Percentiles rank a stretch among this genome's conserved stretches.
Conservation (phyloP, 371 early-diverging fungal species). For the Mortierella sp. region DNA sequence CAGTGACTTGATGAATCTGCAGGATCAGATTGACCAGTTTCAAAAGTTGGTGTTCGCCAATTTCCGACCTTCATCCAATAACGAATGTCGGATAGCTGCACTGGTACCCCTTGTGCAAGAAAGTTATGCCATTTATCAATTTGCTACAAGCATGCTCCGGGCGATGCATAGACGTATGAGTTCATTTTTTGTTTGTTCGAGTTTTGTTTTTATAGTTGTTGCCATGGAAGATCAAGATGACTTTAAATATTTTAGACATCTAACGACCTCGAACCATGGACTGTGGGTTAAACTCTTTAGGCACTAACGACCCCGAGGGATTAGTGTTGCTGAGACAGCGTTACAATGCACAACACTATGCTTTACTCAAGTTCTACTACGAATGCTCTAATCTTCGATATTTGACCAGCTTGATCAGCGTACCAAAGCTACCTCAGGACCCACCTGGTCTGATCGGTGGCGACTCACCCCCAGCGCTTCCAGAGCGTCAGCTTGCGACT, state of each 20-base stretch:
- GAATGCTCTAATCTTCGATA: slow-evolving; percentile 93
- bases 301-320: slow-evolving; percentile 83
- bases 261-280: neutral
- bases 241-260: neutral
- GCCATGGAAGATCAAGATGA: too few relatives aligned
- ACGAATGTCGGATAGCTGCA: slow-evolving; percentile 97
- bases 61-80: slow-evolving; percentile 88
- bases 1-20: slow-evolving; percentile 89
- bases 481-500: slow-evolving; percentile 24
- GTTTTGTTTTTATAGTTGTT: neutral
- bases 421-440: slow-evolving; percentile 87
- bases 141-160: slow-evolving; percentile 92
- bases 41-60: slow-evolving; percentile 88
- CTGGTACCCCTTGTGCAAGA: slow-evolving; percentile 98
- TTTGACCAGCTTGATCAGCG: slow-evolving; percentile 90
- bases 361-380: slow-evolving; percentile 88
- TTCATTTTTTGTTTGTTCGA: neutral
- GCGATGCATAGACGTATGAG: slow-evolving; percentile 94
- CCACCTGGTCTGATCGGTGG: slow-evolving; percentile 76
- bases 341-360: slow-evolving; percentile 88
- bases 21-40: slow-evolving; percentile 91
- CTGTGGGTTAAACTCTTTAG: slow-evolving; percentile 24
- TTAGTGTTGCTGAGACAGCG: slow-evolving; percentile 87
- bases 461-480: slow-evolving; percentile 47
- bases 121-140: slow-evolving; percentile 94